Conservation (phyloP, 2,329 filamentous ascomycete genomes). For the Xylaria sp. region DNA sequence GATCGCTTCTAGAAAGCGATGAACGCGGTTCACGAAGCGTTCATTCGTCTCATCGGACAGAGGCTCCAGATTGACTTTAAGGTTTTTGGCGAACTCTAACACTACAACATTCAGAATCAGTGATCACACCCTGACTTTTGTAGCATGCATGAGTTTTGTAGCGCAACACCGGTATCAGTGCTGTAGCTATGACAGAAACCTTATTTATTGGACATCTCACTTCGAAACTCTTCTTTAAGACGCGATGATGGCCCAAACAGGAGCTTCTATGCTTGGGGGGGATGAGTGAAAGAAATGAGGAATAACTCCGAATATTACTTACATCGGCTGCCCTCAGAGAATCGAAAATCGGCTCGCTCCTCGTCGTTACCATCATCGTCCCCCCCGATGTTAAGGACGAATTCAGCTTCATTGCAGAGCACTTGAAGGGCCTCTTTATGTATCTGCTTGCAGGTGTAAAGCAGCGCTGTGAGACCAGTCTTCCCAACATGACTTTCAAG, state of each 20-base stretch:
- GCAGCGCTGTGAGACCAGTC: slow-evolving; percentile 25
- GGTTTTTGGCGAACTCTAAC: slow-evolving; percentile 24
- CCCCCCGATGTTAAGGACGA: slow-evolving; percentile 33
- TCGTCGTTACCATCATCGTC: slow-evolving; percentile 25
- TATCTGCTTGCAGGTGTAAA: slow-evolving; percentile 32
- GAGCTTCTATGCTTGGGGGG: too few relatives aligned
- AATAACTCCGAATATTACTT: neutral
- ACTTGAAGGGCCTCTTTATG: slow-evolving; percentile 30
- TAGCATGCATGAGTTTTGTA: neutral
- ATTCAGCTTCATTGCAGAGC: slow-evolving; percentile 30
- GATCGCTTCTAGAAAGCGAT: slow-evolving; percentile 17
- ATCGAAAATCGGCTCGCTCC: slow-evolving; percentile 27
- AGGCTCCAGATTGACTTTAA: slow-evolving; percentile 31
- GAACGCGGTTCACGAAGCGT: slow-evolving; percentile 29
- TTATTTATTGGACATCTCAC: neutral
- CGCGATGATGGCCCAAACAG: neutral
- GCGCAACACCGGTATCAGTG: neutral
- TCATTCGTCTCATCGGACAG: slow-evolving; percentile 23
- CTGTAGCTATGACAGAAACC: too few relatives aligned
- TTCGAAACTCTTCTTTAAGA: neutral
- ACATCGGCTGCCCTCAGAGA: slow-evolving; percentile 19
- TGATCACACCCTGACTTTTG: neutral
- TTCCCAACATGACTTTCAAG: slow-evolving; percentile 34
- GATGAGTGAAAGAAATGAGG: neutral
- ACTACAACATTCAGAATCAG: neutral